These are phyloP conservation scores for Globisporangium paddicum DNA, from an alignment of 352 stramenopile species.

Conservation along the genomic window DNA sequence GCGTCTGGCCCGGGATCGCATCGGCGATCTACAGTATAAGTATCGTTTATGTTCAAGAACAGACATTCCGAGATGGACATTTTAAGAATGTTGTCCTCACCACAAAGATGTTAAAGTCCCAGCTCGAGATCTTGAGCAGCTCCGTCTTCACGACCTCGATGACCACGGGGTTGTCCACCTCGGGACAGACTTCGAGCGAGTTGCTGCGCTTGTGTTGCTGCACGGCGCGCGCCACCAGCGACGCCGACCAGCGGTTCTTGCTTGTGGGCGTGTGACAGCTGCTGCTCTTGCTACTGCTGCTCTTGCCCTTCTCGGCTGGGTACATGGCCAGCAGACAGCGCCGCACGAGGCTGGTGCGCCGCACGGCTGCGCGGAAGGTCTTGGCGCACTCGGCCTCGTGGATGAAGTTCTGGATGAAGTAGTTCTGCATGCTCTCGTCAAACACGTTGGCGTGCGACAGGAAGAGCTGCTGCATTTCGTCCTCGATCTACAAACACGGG, in stretches of 20 bases:
- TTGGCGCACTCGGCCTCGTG: constrained; percentile 67
- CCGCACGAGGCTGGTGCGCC: constrained; percentile 68
- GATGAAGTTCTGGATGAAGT: constrained; percentile 86
- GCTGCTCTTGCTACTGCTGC: constrained; percentile 2
- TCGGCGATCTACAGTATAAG: constrained; percentile 28
- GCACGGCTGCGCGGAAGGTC: constrained; percentile 59
- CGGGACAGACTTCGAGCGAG: constrained; percentile 48
- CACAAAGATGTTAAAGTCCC: constrained; percentile 71
- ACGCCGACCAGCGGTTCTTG: constrained; percentile 36
- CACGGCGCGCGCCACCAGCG: constrained; percentile 20
- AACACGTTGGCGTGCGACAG: constrained; percentile 78
- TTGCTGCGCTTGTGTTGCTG: constrained; percentile 26
- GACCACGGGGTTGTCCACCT: constrained; percentile 37
- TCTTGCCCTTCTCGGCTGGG: constrained; percentile 31
- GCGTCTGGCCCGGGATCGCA: constrained; percentile 44
- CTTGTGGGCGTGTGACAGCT: constrained; percentile 2
- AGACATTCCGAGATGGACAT: neutral
- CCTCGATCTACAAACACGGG: constrained; percentile 31
- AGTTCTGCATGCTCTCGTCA: constrained; percentile 81
- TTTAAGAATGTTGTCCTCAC: constrained; percentile 16
- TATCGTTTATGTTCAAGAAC: neutral
- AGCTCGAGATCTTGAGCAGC: constrained; percentile 48
- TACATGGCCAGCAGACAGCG: constrained; percentile 74
- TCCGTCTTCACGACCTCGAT: constrained; percentile 49
- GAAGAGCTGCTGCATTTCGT: constrained; percentile 70